phyloP scores from a whole-genome alignment of 1,139 yeast species.

The Hyphopichia pseudoburtonii region DNA sequence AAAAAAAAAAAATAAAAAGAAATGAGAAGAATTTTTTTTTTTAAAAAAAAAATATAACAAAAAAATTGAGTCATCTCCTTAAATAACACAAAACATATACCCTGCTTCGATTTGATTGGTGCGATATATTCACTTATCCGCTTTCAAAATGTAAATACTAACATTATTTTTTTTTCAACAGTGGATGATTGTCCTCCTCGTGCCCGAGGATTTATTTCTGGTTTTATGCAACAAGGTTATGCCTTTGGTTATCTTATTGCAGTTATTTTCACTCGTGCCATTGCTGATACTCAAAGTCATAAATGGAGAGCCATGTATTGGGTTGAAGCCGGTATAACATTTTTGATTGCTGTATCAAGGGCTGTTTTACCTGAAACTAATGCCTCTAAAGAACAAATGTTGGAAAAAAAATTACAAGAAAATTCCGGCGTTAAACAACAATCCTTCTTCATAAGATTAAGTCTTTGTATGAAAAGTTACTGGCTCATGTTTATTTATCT shows the following conservation, averaged over 20 bases:
- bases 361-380: conserved; percentile 13
- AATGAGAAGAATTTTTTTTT: too few species aligned
- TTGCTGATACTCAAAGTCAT: conserved; percentile 30
- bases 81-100: too few species aligned
- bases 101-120: too few species aligned
- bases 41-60: too few species aligned
- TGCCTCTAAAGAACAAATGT: conserved; percentile 4
- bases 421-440: conserved; percentile 4
- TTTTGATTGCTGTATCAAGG: conserved; percentile 21
- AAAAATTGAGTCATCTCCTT: too few species aligned
- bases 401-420: conserved; percentile 5
- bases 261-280: conserved; percentile 62
- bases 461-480: conserved; percentile 22
- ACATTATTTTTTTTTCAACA: not conserved
- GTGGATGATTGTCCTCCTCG: conserved; percentile 64
- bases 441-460: not conserved
- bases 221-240: conserved; percentile 71
- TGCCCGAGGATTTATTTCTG: conserved; percentile 65
- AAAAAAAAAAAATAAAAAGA: too few species aligned
- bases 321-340: conserved; percentile 40
- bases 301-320: conserved; percentile 45
- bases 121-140: too few species aligned
- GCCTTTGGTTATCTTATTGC: conserved; percentile 67
- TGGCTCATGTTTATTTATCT: conserved; percentile 40
- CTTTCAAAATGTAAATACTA: not conserved